Evolutionary conservation across 768 basidiomycete species (phyloP).

Genomic region (Podaxis sp.): DNA sequence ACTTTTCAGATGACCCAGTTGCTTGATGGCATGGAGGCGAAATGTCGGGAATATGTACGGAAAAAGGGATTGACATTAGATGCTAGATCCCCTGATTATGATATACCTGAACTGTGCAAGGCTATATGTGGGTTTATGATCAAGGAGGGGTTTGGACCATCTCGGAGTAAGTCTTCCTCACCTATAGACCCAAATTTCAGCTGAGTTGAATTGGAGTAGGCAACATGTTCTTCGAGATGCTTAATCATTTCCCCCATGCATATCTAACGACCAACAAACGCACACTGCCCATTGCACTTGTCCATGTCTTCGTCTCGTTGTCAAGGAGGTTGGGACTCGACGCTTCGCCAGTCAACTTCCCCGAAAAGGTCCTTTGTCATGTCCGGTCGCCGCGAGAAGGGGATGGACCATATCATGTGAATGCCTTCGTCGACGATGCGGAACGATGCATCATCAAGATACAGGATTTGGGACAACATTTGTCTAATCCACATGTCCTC

Average conservation of each 20-base stretch:
- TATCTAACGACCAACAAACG: conserved; percentile 46
- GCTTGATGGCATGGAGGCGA: conserved; percentile 33
- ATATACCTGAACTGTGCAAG: conserved; percentile 30
- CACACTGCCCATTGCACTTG: conserved; percentile 57
- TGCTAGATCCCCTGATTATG: conserved; percentile 24
- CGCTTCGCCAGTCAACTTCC: conserved; percentile 54
- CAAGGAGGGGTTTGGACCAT: conserved; percentile 40
- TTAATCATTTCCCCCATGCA: conserved; percentile 55
- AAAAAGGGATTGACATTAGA: conserved; percentile 23
- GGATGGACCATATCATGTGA: conserved; percentile 46
- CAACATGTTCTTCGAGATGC: conserved; percentile 35
- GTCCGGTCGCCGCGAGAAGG: conserved; percentile 31
- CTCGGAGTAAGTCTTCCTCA: conserved; percentile 28
- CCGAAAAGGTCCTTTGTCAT: conserved; percentile 48
- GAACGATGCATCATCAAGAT: conserved; percentile 25
- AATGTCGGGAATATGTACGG: conserved; percentile 36
- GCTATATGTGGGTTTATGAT: conserved; percentile 50
- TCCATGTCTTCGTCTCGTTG: conserved; percentile 53
- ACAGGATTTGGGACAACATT: conserved; percentile 3
- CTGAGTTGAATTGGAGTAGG: conserved; percentile 18
- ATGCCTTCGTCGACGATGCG: conserved; percentile 26
- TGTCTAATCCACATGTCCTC: conserved; percentile 11
- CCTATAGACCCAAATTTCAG: neutral
- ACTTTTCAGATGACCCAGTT: conserved; percentile 31
- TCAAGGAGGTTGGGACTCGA: conserved; percentile 45